These are phyloP conservation scores for Fonsecaea pedrosoi DNA, from an alignment of 2,329 filamentous ascomycete genomes.

Conservation along the genomic window DNA sequence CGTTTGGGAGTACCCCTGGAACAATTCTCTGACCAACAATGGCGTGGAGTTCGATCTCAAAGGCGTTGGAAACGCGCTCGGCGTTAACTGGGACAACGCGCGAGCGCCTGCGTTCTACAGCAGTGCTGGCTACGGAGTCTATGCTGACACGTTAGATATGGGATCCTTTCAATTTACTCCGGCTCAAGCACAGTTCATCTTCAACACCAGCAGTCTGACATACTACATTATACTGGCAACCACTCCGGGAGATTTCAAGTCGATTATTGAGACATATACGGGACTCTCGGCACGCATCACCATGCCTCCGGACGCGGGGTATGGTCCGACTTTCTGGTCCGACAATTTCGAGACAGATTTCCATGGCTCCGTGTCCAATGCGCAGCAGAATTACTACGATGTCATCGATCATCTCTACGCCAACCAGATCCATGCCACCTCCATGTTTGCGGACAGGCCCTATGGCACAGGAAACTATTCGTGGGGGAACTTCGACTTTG, in stretches of 20 bases:
- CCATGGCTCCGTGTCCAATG: slow-evolving; percentile 12
- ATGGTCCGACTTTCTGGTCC: slow-evolving; percentile 17
- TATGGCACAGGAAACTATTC: slow-evolving; percentile 15
- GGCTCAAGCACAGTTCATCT: slow-evolving; percentile 10
- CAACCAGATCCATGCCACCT: slow-evolving; percentile 12
- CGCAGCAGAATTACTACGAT: slow-evolving; percentile 16
- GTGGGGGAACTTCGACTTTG: slow-evolving; percentile 16
- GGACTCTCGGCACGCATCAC: slow-evolving; percentile 7
- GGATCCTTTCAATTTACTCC: slow-evolving; percentile 11
- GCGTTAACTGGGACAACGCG: slow-evolving; percentile 18
- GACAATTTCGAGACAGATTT: slow-evolving; percentile 18
- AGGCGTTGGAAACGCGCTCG: slow-evolving; percentile 4
- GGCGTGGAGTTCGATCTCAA: slow-evolving; percentile 13
- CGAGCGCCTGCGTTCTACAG: slow-evolving; percentile 16
- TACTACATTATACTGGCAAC: slow-evolving; percentile 16
- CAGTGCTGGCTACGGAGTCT: slow-evolving; percentile 12
- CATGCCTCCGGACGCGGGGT: slow-evolving; percentile 14
- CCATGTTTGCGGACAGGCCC: slow-evolving; percentile 10
- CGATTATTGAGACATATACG: slow-evolving; percentile 12
- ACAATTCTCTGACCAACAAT: slow-evolving; percentile 12
- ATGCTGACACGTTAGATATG: slow-evolving; percentile 18
- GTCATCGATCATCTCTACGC: slow-evolving; percentile 14
- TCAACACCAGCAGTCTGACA: slow-evolving; percentile 14
- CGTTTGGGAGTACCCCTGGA: slow-evolving; percentile 18
- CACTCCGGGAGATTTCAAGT: slow-evolving; percentile 12